phyloP scores from a whole-genome alignment of 2,329 filamentous ascomycete species.

The Aspergillus persii region DNA sequence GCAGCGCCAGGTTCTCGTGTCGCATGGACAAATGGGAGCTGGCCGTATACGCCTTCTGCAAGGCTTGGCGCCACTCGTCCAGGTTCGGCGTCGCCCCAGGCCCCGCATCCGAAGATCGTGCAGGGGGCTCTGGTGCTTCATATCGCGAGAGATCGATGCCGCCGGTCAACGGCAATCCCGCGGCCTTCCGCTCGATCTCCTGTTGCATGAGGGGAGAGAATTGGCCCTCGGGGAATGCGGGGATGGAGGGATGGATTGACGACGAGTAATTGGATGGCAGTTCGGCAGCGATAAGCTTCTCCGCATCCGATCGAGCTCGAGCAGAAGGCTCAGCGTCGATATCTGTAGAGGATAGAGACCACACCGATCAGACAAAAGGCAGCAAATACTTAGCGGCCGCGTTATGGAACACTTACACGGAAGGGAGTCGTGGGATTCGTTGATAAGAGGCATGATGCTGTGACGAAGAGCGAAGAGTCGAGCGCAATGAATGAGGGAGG shows the following conservation, averaged over 20 bases:
- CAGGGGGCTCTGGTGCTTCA: slow-evolving; percentile 67
- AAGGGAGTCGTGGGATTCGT: slow-evolving; percentile 73
- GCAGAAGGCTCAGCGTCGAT: slow-evolving; percentile 71
- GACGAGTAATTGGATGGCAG: slow-evolving; percentile 50
- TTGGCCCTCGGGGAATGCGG: slow-evolving; percentile 50
- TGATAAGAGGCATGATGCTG: slow-evolving; percentile 62
- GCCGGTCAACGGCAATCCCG: slow-evolving; percentile 56
- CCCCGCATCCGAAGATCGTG: slow-evolving; percentile 30
- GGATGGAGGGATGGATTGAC: slow-evolving; percentile 59
- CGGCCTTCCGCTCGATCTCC: slow-evolving; percentile 67
- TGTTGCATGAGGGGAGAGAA: slow-evolving; percentile 66
- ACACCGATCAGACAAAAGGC: slow-evolving; percentile 13
- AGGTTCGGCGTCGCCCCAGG: slow-evolving; percentile 34
- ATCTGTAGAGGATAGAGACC: slow-evolving; percentile 53
- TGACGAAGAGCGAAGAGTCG: no score
- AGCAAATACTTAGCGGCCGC: not conserved
- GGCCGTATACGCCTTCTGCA: slow-evolving; percentile 58
- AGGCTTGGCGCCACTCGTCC: slow-evolving; percentile 49
- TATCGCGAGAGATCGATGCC: slow-evolving; percentile 79
- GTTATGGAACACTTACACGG: slow-evolving; percentile 60
- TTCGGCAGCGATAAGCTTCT: slow-evolving; percentile 68
- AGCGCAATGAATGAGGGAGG: not conserved
- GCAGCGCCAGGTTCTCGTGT: slow-evolving; percentile 64
- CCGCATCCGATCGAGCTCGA: slow-evolving; percentile 62
- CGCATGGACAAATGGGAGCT: slow-evolving; percentile 58